phyloP scores from a whole-genome alignment of 2,329 filamentous ascomycete species.

The Colletotrichum viniferum region DNA sequence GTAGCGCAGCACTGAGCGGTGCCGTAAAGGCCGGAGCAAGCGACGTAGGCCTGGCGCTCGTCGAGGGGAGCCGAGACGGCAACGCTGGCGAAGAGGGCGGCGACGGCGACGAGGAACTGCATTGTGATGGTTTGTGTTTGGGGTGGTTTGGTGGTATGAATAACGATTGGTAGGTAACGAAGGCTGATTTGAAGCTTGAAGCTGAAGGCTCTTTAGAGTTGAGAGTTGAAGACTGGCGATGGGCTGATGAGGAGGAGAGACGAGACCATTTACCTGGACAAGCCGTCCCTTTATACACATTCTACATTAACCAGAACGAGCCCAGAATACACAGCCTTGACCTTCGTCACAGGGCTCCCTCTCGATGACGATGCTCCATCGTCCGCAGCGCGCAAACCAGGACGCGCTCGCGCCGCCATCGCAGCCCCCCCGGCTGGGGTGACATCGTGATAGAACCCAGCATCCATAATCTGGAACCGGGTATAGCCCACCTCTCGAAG shows the following conservation, averaged over 20 bases:
- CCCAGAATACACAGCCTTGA: not conserved
- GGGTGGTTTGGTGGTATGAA: not conserved
- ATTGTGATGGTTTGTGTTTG: not conserved
- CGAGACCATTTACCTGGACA: not conserved
- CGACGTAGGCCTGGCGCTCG: constrained; percentile 41
- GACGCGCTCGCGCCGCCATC: not conserved
- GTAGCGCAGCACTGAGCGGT: constrained; percentile 64
- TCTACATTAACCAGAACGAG: not conserved
- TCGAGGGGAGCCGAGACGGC: constrained; percentile 32
- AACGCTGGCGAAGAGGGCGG: constrained; percentile 26
- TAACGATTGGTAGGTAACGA: not conserved
- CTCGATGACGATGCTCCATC: constrained; percentile 13
- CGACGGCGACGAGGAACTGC: constrained; percentile 18
- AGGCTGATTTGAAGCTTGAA: not conserved
- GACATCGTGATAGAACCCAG: constrained; percentile 9
- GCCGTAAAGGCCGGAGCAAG: constrained; percentile 48
- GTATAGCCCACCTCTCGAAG: not conserved
- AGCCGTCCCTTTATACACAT: constrained; percentile 14
- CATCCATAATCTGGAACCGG: not conserved
- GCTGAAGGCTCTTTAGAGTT: not conserved
- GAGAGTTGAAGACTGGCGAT: not conserved
- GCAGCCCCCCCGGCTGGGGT: not conserved
- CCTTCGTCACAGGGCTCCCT: constrained; percentile 1
- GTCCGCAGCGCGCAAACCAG: not conserved
- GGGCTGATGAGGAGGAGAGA: not conserved